A percentile compares a stretch with the other conserved stretches of the same genome.
Evolutionary conservation across 1,139 yeast genomes (phyloP).

Genomic region (Yamadazyma diospyri): DNA sequence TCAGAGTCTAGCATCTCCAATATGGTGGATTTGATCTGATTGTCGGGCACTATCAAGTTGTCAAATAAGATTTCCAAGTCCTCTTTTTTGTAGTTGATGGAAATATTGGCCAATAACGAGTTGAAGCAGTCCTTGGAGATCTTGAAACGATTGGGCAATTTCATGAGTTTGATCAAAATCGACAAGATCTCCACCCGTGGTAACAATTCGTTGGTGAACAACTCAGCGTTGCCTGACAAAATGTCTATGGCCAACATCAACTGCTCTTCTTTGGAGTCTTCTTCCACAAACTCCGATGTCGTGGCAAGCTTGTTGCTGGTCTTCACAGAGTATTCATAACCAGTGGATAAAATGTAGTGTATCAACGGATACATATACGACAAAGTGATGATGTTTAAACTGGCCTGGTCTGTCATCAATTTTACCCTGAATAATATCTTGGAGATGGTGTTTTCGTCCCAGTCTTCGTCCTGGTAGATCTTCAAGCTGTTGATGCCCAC

Average conservation of each 20-base stretch:
- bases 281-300: conserved; percentile 65
- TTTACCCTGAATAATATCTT: conserved; percentile 74
- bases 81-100: conserved; percentile 50
- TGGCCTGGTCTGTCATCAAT: conserved; percentile 67
- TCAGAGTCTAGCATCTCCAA: conserved; percentile 86
- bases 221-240: conserved; percentile 71
- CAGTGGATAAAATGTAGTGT: conserved; percentile 58
- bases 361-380: conserved; percentile 75
- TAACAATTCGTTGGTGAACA: conserved; percentile 60
- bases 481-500: conserved; percentile 71
- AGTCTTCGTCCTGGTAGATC: conserved; percentile 35
- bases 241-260: conserved; percentile 74
- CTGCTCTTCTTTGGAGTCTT: conserved; percentile 87
- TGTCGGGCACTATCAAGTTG: conserved; percentile 59
- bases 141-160: conserved; percentile 74
- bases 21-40: conserved; percentile 72
- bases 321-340: conserved; percentile 50
- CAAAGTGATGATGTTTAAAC: conserved; percentile 65
- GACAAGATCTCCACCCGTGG: conserved; percentile 66
- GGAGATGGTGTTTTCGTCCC: conserved; percentile 43
- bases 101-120: conserved; percentile 70
- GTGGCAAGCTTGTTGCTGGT: conserved; percentile 41
- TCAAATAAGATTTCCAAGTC: conserved; percentile 62
- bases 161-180: conserved; percentile 63
- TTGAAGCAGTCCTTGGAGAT: conserved; percentile 79